Base-by-base conservation (phyloP, 2,329 filamentous ascomycete genomes). In the Diaporthe sp. region DNA sequence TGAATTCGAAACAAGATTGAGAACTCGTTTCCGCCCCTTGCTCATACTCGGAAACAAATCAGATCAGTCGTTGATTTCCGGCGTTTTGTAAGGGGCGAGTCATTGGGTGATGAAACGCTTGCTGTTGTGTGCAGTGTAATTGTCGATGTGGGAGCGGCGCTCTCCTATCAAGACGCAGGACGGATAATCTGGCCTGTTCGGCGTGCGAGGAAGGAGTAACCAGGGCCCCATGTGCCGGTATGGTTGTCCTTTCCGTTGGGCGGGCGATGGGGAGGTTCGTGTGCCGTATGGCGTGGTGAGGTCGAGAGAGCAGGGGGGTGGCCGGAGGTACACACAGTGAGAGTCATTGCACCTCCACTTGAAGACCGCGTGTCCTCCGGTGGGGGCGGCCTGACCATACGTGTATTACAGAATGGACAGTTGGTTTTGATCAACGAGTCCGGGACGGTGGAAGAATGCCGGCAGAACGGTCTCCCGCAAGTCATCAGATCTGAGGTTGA, bases 21-120 rank as follows among this genome's bases (percentile, higher is more conserved):
- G 61, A 66, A 44, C 44, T 66, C 61, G 61, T 66, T 66, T 37
- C 44, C 61, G 44, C 30, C 61, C 61, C 61, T 66, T 66, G 61
- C 30, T 66, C 61, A 66, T 37, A 30, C 19, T 19, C 30, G 61
- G 61, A 66, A 66, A 51, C 61, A 66, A 50, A 35, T 66, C 44
- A 51, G 42, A 66, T 50, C 42, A 30, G 42, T 66, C 42, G 27
- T 50, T 66, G 61, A 66, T 37, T 66, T 66, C 27, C 61, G 61
- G 61, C 27, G 30, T 47, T 25, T 50, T 66, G 47, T 37, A 37
- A 35, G 30, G 61, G 42, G 61, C 61, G 61, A 66, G 61, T 66
- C 61, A 66, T 66, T 51, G 22, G 30, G 42, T 25, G 22, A 25
- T 35, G 61, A 51, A 32, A 51, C 42, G 32, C 22, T 51, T 51